Evolutionary conservation across 305 asterid species (phyloP).

Genomic region (Fraxinus floribunda): DNA sequence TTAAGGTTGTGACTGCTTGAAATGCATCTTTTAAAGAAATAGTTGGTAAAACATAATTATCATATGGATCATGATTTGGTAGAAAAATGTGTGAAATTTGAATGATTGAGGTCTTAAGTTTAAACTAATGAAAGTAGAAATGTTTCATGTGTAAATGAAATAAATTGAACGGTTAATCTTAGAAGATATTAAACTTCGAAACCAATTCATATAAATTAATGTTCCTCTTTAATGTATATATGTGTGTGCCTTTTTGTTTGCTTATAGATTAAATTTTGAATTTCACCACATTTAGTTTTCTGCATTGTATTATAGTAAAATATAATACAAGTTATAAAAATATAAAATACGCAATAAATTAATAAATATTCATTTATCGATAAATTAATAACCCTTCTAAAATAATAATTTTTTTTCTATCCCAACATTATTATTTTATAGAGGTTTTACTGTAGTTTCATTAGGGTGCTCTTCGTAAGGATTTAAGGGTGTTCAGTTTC

Average conservation of each 20-base stretch:
- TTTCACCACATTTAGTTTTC: not conserved
- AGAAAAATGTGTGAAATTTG: not conserved
- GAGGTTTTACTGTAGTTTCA: not conserved
- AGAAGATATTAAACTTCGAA: not conserved
- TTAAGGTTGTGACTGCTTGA: not conserved
- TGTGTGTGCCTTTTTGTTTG: not conserved
- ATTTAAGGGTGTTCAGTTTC: not conserved
- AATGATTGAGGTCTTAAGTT: not conserved
- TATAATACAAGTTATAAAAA: not conserved
- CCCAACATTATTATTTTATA: not conserved
- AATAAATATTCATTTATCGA: too few species aligned
- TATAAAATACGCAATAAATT: not conserved
- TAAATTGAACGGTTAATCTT: not conserved
- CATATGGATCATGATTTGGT: not conserved
- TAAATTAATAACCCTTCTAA: not conserved
- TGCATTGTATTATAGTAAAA: not conserved
- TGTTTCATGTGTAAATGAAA: not conserved
- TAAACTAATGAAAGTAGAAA: not conserved
- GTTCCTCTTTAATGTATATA: not conserved
- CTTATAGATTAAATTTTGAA: not conserved
- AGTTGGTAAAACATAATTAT: not conserved
- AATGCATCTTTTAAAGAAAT: not conserved
- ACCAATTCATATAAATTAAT: not conserved
- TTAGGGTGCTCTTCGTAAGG: not conserved
- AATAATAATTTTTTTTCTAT: too few species aligned